Evolutionary conservation across 1,139 yeast species (phyloP).

Genomic region (Zygosaccharomyces sapae): DNA sequence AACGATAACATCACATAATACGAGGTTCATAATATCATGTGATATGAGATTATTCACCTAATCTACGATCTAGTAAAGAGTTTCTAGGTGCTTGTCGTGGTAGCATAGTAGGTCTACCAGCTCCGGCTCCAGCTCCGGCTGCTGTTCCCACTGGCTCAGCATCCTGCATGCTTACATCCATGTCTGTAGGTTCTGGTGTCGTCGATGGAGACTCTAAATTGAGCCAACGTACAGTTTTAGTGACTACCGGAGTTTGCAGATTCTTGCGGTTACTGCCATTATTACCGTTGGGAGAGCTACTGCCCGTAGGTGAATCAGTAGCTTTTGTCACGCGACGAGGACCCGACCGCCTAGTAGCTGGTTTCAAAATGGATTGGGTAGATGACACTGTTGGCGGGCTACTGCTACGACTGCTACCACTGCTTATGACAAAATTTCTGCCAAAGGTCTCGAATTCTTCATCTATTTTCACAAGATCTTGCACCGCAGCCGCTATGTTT

Average conservation of each 20-base stretch:
- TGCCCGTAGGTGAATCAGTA: constrained; percentile 1
- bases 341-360: not conserved
- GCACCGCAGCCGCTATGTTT: constrained; percentile 19
- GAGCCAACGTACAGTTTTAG: constrained; percentile 18
- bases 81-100: constrained; percentile 5
- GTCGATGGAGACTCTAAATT: constrained; percentile 7
- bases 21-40: no score
- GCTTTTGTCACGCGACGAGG: not conserved
- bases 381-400: not conserved
- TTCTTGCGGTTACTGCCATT: not conserved
- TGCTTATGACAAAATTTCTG: constrained; percentile 13
- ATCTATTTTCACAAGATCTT: constrained; percentile 25
- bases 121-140: constrained; percentile 3
- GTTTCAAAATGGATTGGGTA: not conserved
- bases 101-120: not conserved
- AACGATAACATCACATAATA: no score
- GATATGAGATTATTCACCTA: not conserved
- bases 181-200: constrained; percentile 17
- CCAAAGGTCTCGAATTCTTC: constrained; percentile 32
- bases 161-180: constrained; percentile 27
- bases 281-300: constrained; percentile 1
- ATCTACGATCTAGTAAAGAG: constrained; percentile 12
- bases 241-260: constrained; percentile 1
- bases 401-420: constrained; percentile 1
- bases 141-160: constrained; percentile 1